Conservation (phyloP, 73 alveolate genomes). For the Durusdinium trenchii region DNA sequence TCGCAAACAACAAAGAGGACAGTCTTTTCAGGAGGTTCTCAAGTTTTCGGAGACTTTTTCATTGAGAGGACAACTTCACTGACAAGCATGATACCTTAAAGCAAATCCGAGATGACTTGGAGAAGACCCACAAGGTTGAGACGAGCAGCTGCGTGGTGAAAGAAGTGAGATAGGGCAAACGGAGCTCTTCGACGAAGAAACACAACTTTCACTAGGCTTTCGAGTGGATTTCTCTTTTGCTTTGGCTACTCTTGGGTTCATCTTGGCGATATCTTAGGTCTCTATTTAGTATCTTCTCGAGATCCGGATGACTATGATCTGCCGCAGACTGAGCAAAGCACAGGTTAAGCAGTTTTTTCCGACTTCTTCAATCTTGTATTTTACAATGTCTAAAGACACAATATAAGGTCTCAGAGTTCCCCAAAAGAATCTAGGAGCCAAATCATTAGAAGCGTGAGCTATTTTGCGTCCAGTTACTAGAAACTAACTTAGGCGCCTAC, state of each 20-base stretch:
- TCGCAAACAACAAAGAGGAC: conserved; percentile 88
- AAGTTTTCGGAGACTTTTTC: neutral
- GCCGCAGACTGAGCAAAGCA: conserved; percentile 24
- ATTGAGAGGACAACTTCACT: conserved; percentile 85
- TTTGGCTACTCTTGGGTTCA: neutral
- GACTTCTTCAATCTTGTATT: too few relatives aligned
- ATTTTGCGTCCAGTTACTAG: too few relatives aligned
- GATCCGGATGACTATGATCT: conserved; percentile 84
- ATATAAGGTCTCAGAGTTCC: too few relatives aligned
- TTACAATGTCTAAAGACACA: too few relatives aligned
- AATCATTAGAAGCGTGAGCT: too few relatives aligned
- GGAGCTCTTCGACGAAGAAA: too few relatives aligned
- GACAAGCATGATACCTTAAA: conserved; percentile 76
- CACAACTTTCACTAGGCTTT: too few relatives aligned
- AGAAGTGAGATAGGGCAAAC: neutral
- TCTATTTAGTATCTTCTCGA: conserved; percentile 66
- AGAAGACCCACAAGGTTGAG: conserved; percentile 63
- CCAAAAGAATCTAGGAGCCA: too few relatives aligned
- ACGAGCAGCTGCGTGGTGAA: conserved; percentile 8
- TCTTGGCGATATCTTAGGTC: neutral
- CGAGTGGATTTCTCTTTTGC: too few relatives aligned
- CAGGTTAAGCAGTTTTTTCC: too few relatives aligned
- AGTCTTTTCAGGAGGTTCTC: neutral
- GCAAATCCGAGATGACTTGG: conserved; percentile 81
- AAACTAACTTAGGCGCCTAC: too few relatives aligned